These are phyloP conservation scores for Cyberlindnera mycetangii DNA, from an alignment of 805 yeast species.

Conservation along the genomic window DNA sequence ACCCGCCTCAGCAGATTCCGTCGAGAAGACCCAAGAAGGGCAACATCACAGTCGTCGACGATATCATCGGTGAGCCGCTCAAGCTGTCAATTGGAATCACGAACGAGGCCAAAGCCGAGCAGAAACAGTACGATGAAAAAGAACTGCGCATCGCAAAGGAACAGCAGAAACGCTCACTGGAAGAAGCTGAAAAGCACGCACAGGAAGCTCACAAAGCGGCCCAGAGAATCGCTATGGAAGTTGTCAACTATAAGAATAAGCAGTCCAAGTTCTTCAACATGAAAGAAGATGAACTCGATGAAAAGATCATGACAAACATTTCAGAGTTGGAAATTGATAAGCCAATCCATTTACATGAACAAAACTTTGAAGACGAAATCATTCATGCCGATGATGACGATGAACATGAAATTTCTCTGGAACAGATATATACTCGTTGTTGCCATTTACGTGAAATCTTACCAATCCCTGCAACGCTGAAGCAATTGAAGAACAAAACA, in stretches of 20 bases:
- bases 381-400: constrained; percentile 14
- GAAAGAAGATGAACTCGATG: constrained; percentile 27
- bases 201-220: constrained; percentile 76
- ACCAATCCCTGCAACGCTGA: constrained; percentile 86
- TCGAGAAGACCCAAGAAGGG: constrained; percentile 80
- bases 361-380: constrained; percentile 42
- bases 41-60: constrained; percentile 70
- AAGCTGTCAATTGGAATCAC: constrained; percentile 69
- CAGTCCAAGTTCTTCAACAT: constrained; percentile 17
- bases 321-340: constrained; percentile 57
- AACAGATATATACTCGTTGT: constrained; percentile 82
- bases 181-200: constrained; percentile 70
- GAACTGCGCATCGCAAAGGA: constrained; percentile 59
- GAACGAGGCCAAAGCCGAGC: constrained; percentile 34
- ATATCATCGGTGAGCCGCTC: constrained; percentile 54
- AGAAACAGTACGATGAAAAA: constrained; percentile 27
- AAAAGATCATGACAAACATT: constrained; percentile 18
- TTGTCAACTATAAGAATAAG: constrained; percentile 39
- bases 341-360: constrained; percentile 63
- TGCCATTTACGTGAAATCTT: constrained; percentile 89
- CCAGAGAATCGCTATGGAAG: constrained; percentile 65
- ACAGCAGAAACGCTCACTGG: constrained; percentile 48
- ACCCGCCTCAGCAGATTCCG: constrained; percentile 95
- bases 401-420: constrained; percentile 37
- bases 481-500: constrained; percentile 73